These are phyloP conservation scores for Pyrenophora teres DNA, from an alignment of 2,329 filamentous ascomycete genomes.

Conservation along the genomic window DNA sequence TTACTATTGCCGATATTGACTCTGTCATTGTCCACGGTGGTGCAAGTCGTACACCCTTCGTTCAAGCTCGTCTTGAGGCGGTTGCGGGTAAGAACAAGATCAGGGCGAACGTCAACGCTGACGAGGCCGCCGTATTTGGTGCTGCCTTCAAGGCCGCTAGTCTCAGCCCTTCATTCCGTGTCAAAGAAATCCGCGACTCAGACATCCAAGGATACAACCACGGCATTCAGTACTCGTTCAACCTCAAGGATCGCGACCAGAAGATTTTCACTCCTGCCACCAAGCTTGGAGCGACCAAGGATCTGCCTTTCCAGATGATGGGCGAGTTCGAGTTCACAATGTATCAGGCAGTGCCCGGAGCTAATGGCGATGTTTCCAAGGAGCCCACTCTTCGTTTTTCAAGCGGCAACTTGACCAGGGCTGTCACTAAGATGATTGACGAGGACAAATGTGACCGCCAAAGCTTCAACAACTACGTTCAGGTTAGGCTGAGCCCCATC, in stretches of 20 bases:
- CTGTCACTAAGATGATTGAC: slow-evolving; percentile 76
- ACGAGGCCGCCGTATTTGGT: slow-evolving; percentile 94
- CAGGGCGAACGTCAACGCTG: slow-evolving; percentile 92
- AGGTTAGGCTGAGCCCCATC: slow-evolving; percentile 70
- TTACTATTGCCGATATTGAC: slow-evolving; percentile 77
- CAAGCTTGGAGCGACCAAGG: slow-evolving; percentile 76
- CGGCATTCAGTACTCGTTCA: slow-evolving; percentile 74
- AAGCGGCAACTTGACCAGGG: slow-evolving; percentile 84
- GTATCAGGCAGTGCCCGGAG: slow-evolving; percentile 69
- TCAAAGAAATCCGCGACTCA: slow-evolving; percentile 90
- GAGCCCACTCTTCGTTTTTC: slow-evolving; percentile 68
- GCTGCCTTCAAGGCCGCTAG: slow-evolving; percentile 92
- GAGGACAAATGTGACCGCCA: slow-evolving; percentile 76
- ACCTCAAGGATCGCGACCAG: slow-evolving; percentile 73
- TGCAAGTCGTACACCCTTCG: slow-evolving; percentile 86
- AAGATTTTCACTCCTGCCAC: slow-evolving; percentile 82
- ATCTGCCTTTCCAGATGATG: slow-evolving; percentile 80
- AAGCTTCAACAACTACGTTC: slow-evolving; percentile 80
- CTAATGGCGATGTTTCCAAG: slow-evolving; percentile 55
- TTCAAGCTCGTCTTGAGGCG: slow-evolving; percentile 85
- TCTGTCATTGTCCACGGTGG: slow-evolving; percentile 94
- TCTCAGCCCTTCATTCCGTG: slow-evolving; percentile 91
- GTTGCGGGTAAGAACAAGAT: slow-evolving; percentile 77
- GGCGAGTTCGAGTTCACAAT: slow-evolving; percentile 82
- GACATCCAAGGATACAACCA: slow-evolving; percentile 77